Conservation (phyloP, 2,329 filamentous ascomycete genomes). For the Cladosporium colombiae region DNA sequence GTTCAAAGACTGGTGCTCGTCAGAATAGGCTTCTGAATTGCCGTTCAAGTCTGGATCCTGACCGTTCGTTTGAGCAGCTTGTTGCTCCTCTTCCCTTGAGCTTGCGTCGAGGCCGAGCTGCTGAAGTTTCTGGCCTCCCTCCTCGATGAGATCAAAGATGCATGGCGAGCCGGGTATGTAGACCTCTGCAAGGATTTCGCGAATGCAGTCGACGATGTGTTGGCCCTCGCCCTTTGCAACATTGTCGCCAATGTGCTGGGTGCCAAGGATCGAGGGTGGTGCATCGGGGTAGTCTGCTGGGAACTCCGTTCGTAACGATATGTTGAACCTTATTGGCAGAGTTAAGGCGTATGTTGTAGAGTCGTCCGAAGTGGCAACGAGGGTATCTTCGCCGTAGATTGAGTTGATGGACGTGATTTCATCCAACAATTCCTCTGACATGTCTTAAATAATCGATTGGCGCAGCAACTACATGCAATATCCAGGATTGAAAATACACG, state of each 20-base stretch:
- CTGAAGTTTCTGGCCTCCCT: conserved; percentile 37
- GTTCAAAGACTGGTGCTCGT: conserved; percentile 36
- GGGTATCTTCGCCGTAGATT: conserved; percentile 72
- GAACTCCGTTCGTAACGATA: conserved; percentile 64
- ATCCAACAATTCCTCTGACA: conserved; percentile 58
- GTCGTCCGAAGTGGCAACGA: conserved; percentile 39
- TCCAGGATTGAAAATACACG: neutral
- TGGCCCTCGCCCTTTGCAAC: conserved; percentile 70
- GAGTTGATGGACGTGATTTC: conserved; percentile 82
- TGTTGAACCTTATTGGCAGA: conserved; percentile 63
- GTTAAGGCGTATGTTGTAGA: conserved; percentile 59
- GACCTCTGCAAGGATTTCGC: conserved; percentile 64
- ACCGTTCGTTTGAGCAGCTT: conserved; percentile 26
- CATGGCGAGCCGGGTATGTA: conserved; percentile 77
- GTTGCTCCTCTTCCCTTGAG: conserved; percentile 16
- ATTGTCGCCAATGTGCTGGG: conserved; percentile 71
- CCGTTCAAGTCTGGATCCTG: conserved; percentile 24
- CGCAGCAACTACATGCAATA: neutral
- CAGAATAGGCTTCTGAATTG: conserved; percentile 23
- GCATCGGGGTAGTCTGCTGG: conserved; percentile 71
- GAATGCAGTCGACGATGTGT: conserved; percentile 67
- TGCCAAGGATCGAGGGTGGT: conserved; percentile 73
- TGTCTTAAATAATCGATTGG: conserved; percentile 16
- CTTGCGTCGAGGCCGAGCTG: conserved; percentile 32
- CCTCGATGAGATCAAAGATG: conserved; percentile 86